Percentiles rank a stretch among this genome's conserved stretches.
Conservation (phyloP, 2,329 filamentous ascomycete species). For the Chrysoporthe cubensis region DNA sequence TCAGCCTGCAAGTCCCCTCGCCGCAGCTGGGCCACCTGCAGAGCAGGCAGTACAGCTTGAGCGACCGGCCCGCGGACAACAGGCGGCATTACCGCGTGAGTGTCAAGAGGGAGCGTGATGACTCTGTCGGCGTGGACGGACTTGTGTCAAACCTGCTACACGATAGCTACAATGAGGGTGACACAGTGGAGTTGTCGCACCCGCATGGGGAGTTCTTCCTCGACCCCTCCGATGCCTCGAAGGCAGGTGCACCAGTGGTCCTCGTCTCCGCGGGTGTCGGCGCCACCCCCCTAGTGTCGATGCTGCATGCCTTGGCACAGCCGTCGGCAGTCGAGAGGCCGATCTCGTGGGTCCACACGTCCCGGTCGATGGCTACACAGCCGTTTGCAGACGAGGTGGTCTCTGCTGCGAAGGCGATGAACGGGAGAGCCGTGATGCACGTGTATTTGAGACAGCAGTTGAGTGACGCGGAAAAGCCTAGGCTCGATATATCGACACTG, state of each 20-base stretch:
- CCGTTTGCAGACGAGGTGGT: conserved; percentile 59
- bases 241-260: conserved; percentile 58
- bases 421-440: conserved; percentile 46
- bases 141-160: conserved; percentile 59
- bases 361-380: conserved; percentile 52
- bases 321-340: conserved; percentile 43
- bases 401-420: conserved; percentile 46
- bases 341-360: conserved; percentile 67
- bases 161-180: conserved; percentile 51
- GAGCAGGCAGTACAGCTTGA: conserved; percentile 76
- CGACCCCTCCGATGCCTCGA: conserved; percentile 47
- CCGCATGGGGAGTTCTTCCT: conserved; percentile 67
- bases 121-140: conserved; percentile 45
- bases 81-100: conserved; percentile 71
- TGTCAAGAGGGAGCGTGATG: conserved; percentile 66
- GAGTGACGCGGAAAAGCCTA: conserved; percentile 50
- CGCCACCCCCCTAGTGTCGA: conserved; percentile 67
- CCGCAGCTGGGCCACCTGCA: conserved; percentile 67
- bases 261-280: conserved; percentile 72
- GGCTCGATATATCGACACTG: conserved; percentile 61
- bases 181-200: conserved; percentile 58
- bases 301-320: conserved; percentile 59
- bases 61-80: conserved; percentile 55
- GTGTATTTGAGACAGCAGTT: conserved; percentile 63
- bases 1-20: conserved; percentile 66